Conservation (phyloP, 805 yeast species). For the Kodamaea sagamina region DNA sequence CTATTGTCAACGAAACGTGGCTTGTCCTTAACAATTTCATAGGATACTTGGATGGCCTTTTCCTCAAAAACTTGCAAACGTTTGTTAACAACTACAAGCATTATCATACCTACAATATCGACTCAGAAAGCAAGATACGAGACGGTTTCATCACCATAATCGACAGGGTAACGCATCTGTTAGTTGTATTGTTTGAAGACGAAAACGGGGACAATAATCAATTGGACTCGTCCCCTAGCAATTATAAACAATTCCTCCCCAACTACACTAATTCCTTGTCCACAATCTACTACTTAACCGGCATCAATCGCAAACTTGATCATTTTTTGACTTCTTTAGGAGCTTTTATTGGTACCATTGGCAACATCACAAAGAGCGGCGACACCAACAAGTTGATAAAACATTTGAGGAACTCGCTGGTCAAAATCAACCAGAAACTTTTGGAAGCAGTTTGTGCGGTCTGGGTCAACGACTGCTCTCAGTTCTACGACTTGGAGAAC, state of each 20-base stretch:
- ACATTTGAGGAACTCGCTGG: constrained; percentile 32
- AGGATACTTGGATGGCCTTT: constrained; percentile 33
- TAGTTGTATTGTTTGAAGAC: constrained; percentile 33
- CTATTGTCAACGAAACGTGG: constrained; percentile 47
- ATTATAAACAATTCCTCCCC: constrained; percentile 40
- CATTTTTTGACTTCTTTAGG: constrained; percentile 35
- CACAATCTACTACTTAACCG: constrained; percentile 36
- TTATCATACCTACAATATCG: constrained; percentile 32
- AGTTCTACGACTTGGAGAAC: constrained; percentile 44
- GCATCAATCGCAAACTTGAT: constrained; percentile 30
- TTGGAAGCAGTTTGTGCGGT: constrained; percentile 45
- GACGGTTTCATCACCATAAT: constrained; percentile 28
- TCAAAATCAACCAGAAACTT: constrained; percentile 38
- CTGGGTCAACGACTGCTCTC: constrained; percentile 49
- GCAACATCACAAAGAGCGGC: constrained; percentile 31
- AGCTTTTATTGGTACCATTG: constrained; percentile 31
- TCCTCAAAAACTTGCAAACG: constrained; percentile 30
- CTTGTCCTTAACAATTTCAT: constrained; percentile 40
- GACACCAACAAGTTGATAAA: constrained; percentile 42
- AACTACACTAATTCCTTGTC: constrained; percentile 44
- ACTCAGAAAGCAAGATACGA: constrained; percentile 30
- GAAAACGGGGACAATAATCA: constrained; percentile 30
- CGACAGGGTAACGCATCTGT: constrained; percentile 26
- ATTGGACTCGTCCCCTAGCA: constrained; percentile 37
- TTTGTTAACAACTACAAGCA: constrained; percentile 42